Evolutionary conservation across 176 grass and related monocot genomes (phyloP), one percentile per base, ranked within the genome.

Genomic region (Metroxylon sagu): DNA sequence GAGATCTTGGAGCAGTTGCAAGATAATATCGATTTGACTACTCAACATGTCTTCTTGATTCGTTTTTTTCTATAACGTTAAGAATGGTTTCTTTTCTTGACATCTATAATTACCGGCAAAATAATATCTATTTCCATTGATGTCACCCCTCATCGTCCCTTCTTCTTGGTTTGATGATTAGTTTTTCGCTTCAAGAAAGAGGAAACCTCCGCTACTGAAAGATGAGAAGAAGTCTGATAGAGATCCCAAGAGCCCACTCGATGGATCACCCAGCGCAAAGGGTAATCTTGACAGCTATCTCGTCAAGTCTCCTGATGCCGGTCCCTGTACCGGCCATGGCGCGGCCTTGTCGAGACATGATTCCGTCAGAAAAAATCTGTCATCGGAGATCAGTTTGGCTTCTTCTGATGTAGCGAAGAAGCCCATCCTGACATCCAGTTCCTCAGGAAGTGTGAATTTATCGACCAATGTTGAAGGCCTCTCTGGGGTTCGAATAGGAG

Each of bases 151-250:
- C 35, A 43, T 26, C 17, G 15, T 7, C 25, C 23, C 7, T 4
- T 56, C 7, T 4, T 56, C 29, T 68, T 4, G 16, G n/a, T 28
- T 55, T n/a, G 18, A 35, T 43, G 16, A 15, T 56, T 50, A 96
- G 91, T 96, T 90, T 77, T 96, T 85, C 28, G 30, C 83, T 61
- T 79, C 83, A 74, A 96, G 85, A 79, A 96, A 96, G 72, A 69
- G 69, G 68, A 66, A 83, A 73, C 76, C 60, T 26, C 69, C 48
- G 8, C 57, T 62, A n/a, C 72, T 28, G 12, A 84, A 89, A 73
- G 70, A 77, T 16, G 85, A 74, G 27, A 66, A 74, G 35, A 66
- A 69, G n/a, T 35, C 48, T 0, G 75, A 54, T 29, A 59, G 57
- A 43, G 58, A 74, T 49, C 39, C 55, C 18, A 60, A 64, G 66